phyloP scores from a whole-genome alignment of 2,329 filamentous ascomycete genomes.

The Graphilbum sp. region DNA sequence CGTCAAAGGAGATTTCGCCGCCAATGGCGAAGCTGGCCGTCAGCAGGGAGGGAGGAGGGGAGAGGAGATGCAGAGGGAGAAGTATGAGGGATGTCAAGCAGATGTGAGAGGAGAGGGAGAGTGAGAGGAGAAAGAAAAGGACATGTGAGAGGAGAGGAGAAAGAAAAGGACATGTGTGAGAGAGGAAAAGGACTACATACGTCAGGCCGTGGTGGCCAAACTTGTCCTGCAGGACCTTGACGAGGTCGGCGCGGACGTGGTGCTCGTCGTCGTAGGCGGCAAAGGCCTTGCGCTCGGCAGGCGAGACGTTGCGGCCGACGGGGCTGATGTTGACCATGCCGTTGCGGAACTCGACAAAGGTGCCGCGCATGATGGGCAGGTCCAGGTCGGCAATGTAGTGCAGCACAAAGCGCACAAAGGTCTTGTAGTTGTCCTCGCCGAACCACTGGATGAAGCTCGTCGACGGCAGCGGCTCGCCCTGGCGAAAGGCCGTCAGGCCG shows the following conservation, averaged over 20 bases:
- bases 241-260: constrained; percentile 60
- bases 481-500: constrained; percentile 77
- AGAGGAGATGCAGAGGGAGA: constrained; percentile 2
- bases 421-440: constrained; percentile 70
- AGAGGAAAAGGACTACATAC: too few relatives aligned
- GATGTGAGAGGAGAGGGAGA: too few relatives aligned
- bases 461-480: constrained; percentile 58
- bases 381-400: constrained; percentile 76
- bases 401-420: constrained; percentile 58
- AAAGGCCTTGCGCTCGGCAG: constrained; percentile 66
- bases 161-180: background rate
- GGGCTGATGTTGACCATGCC: constrained; percentile 82
- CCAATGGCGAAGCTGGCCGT: constrained; percentile 67
- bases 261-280: constrained; percentile 65
- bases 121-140: background rate
- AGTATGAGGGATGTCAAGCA: too few relatives aligned
- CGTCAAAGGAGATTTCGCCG: constrained; percentile 94
- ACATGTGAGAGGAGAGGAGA: background rate
- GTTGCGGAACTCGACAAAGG: constrained; percentile 78
- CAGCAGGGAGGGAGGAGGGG: background rate
- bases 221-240: constrained; percentile 58
- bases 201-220: constrained; percentile 77
- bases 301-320: constrained; percentile 71
- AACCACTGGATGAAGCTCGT: constrained; percentile 86
- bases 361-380: constrained; percentile 68